Evolutionary conservation across 139 green algal species (phyloP), one percentile per base, ranked within the genome.

Genomic region (Nannochloris sp.): DNA sequence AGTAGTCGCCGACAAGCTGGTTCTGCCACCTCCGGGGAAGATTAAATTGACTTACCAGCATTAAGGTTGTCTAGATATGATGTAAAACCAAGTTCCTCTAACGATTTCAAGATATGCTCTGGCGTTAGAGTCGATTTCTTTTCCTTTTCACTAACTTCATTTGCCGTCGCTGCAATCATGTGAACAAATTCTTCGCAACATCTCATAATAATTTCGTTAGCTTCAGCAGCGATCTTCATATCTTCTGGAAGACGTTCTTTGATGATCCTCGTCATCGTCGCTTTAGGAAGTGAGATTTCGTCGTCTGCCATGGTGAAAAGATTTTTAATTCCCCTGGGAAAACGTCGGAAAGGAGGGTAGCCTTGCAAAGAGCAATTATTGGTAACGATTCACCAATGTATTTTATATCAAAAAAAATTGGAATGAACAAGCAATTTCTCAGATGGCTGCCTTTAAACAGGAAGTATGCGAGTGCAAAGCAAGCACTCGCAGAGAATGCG

Each of bases 101-200:
- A 56, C n/a, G 83, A 79, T 0, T 57, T 45, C 7, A 90, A n/a
- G 4, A 90, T 74, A 55, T 88, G 75, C 51, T 85, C 83, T 2
- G 83, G 83, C 29, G 64, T 65, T 54, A 90, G 90, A 25, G 81
- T 87, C 12, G 57, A 59, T 48, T 80, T 78, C 45, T 79, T 71
- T 23, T 88, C 77, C 0, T 36, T 38, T 47, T 58, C 73, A 56
- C 82, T 78, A 29, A 87, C 61, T 12, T 79, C 70, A 46, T 90
- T 90, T 15, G 83, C 73, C 45, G 86, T 72, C 2, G 54, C 65
- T 27, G 71, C 63, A 14, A 78, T 15, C 14, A 78, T 15, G 39
- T 74, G 65, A 38, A 78, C 64, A 60, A 78, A 70, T 37, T 70
- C 46, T 30, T 74, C 82, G 74, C 76, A 85, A 66, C 72, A 82